Base-by-base conservation (phyloP, 2,329 filamentous ascomycete genomes). In the Neonectria magnoliae region DNA sequence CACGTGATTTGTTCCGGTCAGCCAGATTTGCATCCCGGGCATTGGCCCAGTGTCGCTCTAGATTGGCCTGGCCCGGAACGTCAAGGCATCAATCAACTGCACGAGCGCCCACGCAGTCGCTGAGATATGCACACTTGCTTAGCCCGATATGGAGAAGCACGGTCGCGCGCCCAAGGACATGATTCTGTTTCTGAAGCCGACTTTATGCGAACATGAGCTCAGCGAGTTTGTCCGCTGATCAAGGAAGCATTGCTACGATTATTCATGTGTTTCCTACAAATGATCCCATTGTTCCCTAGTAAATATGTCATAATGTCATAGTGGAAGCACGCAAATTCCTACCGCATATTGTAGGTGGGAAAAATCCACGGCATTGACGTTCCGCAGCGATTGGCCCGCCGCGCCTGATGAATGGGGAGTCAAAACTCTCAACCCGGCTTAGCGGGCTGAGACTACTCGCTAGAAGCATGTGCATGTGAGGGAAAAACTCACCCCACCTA, bases 1-100 rank as follows among this genome's bases (percentile, higher is more conserved):
- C 79, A 81, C 79, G 79, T 81, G 78, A 79, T 71, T 48, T 9
- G 18, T 44, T 60, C 64, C 70, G 70, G 73, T 73, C 69, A 72
- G 71, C 72, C 68, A 71, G 68, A 72, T 74, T 73, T 73, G 60
- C 72, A 68, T 60, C 66, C 59, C 67, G 61, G 68, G 69, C 55
- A 72, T 74, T 74, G 72, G 72, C 68, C 56, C 66, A 71, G 67
- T 55, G 55, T 57, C 42, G 25, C 44, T 73, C 44, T 25, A 61
- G 60, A 67, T 64, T 69, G 68, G 68, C 33, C 41, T 64, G 56
- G 54, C 58, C 44, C 58, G 41, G 22, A 59, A 47, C 50, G 60
- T 41, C 66, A 54, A 50, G 64, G 47, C 58, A 42, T 38, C 10
- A 38, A 42, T 38, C 10, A 38, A 38, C 22, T 10, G 51, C 20